Evolutionary conservation across 2,329 filamentous ascomycete species (phyloP), one percentile per base, ranked within the genome.

Genomic region (Fusarium duplospermum): DNA sequence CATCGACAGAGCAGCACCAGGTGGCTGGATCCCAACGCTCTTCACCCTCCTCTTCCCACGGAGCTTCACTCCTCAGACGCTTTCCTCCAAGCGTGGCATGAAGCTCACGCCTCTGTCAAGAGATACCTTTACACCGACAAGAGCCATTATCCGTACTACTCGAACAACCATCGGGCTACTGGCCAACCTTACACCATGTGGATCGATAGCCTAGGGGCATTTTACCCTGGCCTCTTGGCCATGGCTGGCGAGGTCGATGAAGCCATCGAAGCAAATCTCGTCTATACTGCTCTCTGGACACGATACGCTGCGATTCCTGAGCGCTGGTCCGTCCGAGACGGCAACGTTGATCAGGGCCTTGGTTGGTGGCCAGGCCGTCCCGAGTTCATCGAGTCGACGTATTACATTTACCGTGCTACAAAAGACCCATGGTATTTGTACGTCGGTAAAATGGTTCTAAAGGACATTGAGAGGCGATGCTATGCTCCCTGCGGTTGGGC

Each of bases 351-450:
- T 80, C 91, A 92, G 20, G 94, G 94, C 11, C 89, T 98, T 29
- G 91, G 93, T 13, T 98, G 96, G 94, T 99, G 97, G 93, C 94
- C 94, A 13, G 94, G 97, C 24, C 91, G 96, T 27, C 96, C 96
- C 6, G 96, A 99, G 82, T 98, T 98, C 80, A 95, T 98, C 76
- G 96, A 99, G 83, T 98, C 95, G 1, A 98, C 94, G 0, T 99
- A 97, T 83, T 94, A 98, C 80, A 86, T 99, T n/a, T 98, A 97
- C 81, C 92, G 93, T 60, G 95, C 96, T 2, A 98, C 96, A 0
- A 90, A 92, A 77, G 96, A 99, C 81, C 95, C 95, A 0, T 99
- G 96, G 95, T 98, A 98, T 83, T 87, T 98, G 6, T 93, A 98
- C 80, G 93, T 97, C 22, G 96, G 95, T 31, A 96, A 99, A 82